Evolutionary conservation across 2,329 filamentous ascomycete genomes (phyloP).

Genomic region (Calonectria hawksworthii): DNA sequence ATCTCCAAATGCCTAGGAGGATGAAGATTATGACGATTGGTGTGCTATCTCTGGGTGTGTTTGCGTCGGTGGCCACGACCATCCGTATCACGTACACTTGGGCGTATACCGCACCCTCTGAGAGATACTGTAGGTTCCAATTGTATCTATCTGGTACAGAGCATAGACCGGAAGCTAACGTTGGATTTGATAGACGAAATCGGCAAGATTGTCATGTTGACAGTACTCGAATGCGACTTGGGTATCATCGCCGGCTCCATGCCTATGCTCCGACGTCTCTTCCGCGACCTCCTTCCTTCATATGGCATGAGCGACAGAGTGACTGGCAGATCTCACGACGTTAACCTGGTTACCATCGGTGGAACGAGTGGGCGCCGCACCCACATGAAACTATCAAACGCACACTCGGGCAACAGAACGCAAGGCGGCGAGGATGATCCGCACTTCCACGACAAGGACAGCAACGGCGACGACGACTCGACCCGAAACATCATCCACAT

Average conservation of each 20-base stretch:
- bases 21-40: slow-evolving; percentile 33
- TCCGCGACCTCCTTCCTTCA: slow-evolving; percentile 33
- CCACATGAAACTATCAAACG: slow-evolving; percentile 30
- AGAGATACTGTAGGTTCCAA: slow-evolving; percentile 20
- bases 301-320: slow-evolving; percentile 24
- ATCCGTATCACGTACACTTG: slow-evolving; percentile 35
- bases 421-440: background rate
- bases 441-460: slow-evolving; percentile 35
- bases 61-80: slow-evolving; percentile 36
- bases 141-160: background rate
- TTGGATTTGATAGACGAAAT: slow-evolving; percentile 27
- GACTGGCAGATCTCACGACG: slow-evolving; percentile 25
- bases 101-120: slow-evolving; percentile 28
- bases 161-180: background rate
- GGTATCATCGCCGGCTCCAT: slow-evolving; percentile 44
- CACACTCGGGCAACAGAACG: background rate
- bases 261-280: slow-evolving; percentile 41
- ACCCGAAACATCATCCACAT: slow-evolving; percentile 35
- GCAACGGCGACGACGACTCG: slow-evolving; percentile 30
- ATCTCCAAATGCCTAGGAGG: slow-evolving; percentile 32
- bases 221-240: slow-evolving; percentile 42
- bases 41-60: slow-evolving; percentile 29
- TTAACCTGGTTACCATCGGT: slow-evolving; percentile 34
- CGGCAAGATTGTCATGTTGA: slow-evolving; percentile 41
- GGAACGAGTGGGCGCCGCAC: slow-evolving; percentile 17